These are phyloP conservation scores for Phytophthora citrophthora DNA, from an alignment of 352 stramenopile genomes.

Conservation along the genomic window DNA sequence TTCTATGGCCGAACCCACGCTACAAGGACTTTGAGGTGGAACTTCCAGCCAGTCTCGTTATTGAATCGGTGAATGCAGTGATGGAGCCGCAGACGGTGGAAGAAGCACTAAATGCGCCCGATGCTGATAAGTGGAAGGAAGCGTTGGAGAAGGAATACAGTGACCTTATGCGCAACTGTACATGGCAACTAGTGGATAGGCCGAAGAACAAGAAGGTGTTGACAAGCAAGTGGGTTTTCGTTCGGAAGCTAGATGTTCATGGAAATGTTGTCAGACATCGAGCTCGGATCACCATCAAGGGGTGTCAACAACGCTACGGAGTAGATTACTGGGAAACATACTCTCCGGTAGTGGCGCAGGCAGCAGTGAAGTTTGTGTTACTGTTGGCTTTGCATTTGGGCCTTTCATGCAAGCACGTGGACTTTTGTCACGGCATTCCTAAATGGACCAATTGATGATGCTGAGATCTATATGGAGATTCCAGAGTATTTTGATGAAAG, in stretches of 20 bases:
- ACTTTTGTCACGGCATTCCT: no score
- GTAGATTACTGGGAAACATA: neutral
- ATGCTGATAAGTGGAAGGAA: constrained; percentile 4
- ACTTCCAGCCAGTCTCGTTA: neutral
- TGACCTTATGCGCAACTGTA: constrained; percentile 9
- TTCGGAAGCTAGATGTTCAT: neutral
- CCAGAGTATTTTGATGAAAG: constrained; percentile 10
- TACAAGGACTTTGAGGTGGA: neutral
- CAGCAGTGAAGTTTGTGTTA: constrained; percentile 1
- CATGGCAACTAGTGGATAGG: neutral
- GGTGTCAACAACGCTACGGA: neutral
- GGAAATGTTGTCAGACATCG: neutral
- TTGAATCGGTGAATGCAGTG: neutral
- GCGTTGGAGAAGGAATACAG: constrained; percentile 6
- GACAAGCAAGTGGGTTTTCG: neutral
- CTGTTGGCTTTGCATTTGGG: no score
- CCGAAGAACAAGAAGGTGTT: neutral
- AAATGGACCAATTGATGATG: no score
- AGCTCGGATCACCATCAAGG: neutral
- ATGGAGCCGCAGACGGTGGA: neutral
- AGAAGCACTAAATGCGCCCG: neutral
- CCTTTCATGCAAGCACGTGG: no score
- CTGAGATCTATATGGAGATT: constrained; percentile 19
- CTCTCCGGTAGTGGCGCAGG: neutral
- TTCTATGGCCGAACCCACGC: no score